Evolutionary conservation across 305 asterid species (phyloP).

Genomic region (Plantago coronopus): DNA sequence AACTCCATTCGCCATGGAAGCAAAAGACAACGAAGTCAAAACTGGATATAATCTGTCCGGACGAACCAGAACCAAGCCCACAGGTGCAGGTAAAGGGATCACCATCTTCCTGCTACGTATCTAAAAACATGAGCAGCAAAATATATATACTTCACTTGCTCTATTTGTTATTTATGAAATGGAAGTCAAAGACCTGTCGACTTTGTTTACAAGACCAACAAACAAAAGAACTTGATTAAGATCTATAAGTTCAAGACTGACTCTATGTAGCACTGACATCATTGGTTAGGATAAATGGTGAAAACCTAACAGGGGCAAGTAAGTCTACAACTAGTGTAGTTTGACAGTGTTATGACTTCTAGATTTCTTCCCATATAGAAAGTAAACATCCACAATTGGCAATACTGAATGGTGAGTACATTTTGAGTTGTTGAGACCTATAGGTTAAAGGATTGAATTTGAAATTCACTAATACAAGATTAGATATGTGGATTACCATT

Average conservation of each 20-base stretch:
- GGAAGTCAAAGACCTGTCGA: no score
- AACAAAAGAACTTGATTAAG: no score
- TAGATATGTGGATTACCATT: slow-evolving; percentile 60
- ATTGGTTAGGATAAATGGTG: no score
- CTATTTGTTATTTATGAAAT: neutral
- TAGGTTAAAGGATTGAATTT: slow-evolving; percentile 17
- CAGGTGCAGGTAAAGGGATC: slow-evolving; percentile 79
- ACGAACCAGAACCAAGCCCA: slow-evolving; percentile 69
- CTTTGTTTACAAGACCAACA: no score
- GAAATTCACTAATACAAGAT: slow-evolving; percentile 33
- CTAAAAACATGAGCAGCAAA: slow-evolving; percentile 21
- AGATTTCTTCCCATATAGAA: no score
- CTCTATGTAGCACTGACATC: no score
- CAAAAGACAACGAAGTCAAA: slow-evolving; percentile 57
- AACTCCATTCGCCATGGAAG: slow-evolving; percentile 76
- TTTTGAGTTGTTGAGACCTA: slow-evolving; percentile 12
- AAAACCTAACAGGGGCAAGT: no score
- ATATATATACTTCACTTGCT: slow-evolving; percentile 1
- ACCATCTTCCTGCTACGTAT: slow-evolving; percentile 67
- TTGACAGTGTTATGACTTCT: no score
- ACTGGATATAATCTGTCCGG: slow-evolving; percentile 57
- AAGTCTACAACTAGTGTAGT: no score
- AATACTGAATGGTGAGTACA: slow-evolving; percentile 5
- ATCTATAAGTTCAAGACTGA: no score
- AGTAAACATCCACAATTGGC: neutral